phyloP scores from a whole-genome alignment of 305 asterid genomes.

The Rubia balearica region DNA sequence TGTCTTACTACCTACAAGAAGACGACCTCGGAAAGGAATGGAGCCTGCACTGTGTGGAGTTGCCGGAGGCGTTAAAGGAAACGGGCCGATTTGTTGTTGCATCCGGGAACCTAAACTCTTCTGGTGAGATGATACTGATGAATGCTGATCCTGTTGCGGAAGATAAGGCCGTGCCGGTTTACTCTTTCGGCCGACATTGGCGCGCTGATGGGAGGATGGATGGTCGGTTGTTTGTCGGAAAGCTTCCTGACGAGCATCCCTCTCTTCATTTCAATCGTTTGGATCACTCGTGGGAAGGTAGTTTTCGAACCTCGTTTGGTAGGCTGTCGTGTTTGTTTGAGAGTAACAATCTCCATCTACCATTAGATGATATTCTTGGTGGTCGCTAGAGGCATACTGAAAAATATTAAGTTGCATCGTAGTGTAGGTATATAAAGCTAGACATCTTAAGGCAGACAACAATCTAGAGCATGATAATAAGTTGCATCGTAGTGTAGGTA shows the following conservation, averaged over 20 bases:
- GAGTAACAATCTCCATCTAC: not conserved
- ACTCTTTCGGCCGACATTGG: not conserved
- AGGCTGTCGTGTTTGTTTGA: not conserved
- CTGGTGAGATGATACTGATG: not conserved
- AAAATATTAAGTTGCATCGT: too few species aligned
- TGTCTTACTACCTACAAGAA: not conserved
- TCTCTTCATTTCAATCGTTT: not conserved
- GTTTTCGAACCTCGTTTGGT: not conserved
- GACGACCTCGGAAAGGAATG: not conserved
- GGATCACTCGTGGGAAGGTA: slow-evolving; percentile 1
- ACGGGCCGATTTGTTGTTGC: not conserved
- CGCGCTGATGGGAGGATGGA: not conserved
- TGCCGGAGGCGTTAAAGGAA: not conserved
- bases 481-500: too few species aligned
- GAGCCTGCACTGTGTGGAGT: not conserved
- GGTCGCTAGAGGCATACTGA: too few species aligned
- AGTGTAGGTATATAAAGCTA: too few species aligned
- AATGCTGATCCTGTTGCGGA: not conserved
- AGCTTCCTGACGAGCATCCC: not conserved
- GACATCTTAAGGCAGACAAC: too few species aligned
- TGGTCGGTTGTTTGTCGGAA: not conserved
- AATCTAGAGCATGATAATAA: too few species aligned
- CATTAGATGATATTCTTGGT: not conserved
- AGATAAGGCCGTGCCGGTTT: not conserved
- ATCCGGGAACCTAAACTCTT: not conserved